Evolutionary conservation across 352 stramenopile species (phyloP), one percentile per base, ranked within the genome.

Genomic region (Globisporangium emineosum): DNA sequence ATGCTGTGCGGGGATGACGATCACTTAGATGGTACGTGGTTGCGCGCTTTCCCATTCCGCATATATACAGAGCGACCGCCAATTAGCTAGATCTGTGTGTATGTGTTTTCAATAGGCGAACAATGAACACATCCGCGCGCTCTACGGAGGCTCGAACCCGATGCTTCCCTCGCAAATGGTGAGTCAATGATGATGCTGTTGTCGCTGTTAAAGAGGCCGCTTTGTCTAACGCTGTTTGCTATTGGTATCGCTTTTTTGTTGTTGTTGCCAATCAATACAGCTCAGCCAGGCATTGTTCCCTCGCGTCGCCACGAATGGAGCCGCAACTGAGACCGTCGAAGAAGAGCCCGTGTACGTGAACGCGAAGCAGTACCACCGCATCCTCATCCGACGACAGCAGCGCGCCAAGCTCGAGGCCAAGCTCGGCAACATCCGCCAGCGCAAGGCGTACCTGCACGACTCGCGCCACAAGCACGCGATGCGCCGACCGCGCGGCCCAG

Each of bases 271-370:
- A 21, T 15, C 3, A 40, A 9, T 53, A n/a, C 58, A 89, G 67
- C 64, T 89, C 15, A 85, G 77, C 64, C 80, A 75, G 51, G 66
- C 73, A 10, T 72, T 90, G 35, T 88, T 91, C 56, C 75, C 78
- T 29, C 81, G 84, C 57, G 79, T 86, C 59, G 73, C 79, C 2
- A 66, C 66, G 10, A 61, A 65, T 29, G 75, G 71, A 42, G 60
- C 78, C 1, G 51, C 66, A 4, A 75, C 58, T 27, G 79, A 92
- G 61, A 75, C 85, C 65, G 70, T 83, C 3, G 88, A 96, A 35
- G 88, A 96, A 66, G 86, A 95, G 55, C 88, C 88, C 5, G 86
- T 96, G 42, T 96, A 96, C 66, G 89, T 96, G 42, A 96, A 96
- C 65, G 89, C 87, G 55, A 96, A 96, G 75, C 89, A 96, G 67